Evolutionary conservation across 1,284 basidiomycete genomes (phyloP), one percentile per base, ranked within the genome.

Genomic region (Puccinia hordei): DNA sequence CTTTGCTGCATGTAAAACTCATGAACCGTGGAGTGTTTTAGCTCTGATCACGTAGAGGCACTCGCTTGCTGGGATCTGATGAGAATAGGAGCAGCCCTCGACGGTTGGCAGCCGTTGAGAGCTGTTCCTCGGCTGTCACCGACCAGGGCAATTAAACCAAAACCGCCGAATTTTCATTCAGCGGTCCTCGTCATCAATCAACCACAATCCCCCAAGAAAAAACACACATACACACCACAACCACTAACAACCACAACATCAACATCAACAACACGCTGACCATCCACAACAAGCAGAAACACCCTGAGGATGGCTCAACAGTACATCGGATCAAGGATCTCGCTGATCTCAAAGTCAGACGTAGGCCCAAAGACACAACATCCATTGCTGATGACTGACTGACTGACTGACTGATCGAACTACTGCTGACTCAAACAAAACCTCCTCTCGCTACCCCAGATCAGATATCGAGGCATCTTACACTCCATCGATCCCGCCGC

Each of bases 401-500:
- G n/a, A 22, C 24, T 24, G 22, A 35, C 10, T 41, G 79, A 55
- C 44, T 27, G 13, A 65, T n/a, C 35, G 24, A 30, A 49, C 17
- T 53, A 53, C 27, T n/a, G 24, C 63, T 69, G 24, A 73, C 75
- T 59, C 59, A 13, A 59, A 9, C 22, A 27, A 71, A 49, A 22
- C 51, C 27, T 51, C 49, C 57, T 55, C 10, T 46, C 55, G 30
- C 35, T 38, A 6, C 53, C 46, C 19, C 33, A 82, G 82, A 74
- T 75, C 35, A 46, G 71, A 24, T 83, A 83, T 81, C 82, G 82
- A 55, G 83, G 83, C 15, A 82, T 83, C 44, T 66, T 83, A 13
- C 82, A 83, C 80, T 83, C 83, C 53, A 85, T 85, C 73, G 82
- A 84, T 73, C 83, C 84, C 13, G 82, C 81, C 22, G 84, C 82